Conservation (phyloP, 148 eudicot species). For the Polygonum maritimum region DNA sequence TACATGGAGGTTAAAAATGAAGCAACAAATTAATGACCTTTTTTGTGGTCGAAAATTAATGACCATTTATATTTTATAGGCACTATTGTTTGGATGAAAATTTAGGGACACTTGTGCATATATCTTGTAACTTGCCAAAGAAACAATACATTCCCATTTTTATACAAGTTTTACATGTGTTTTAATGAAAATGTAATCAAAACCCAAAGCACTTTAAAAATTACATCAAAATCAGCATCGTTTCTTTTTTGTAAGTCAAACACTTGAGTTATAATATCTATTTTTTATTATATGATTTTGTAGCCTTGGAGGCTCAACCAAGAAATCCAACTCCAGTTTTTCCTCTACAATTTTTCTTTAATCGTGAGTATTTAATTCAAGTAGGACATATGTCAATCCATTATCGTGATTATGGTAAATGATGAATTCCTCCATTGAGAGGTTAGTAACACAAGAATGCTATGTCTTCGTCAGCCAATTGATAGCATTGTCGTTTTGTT, state of each 20-base stretch:
- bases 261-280: not conserved
- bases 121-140: too few species aligned
- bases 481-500: not conserved
- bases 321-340: not conserved
- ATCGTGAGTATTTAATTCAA: not conserved
- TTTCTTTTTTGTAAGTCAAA: not conserved
- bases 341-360: not conserved
- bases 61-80: too few species aligned
- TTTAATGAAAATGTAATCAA: too few species aligned
- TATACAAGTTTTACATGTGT: too few species aligned
- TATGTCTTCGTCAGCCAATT: not conserved
- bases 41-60: too few species aligned
- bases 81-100: too few species aligned
- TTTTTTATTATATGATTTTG: not conserved
- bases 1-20: too few species aligned
- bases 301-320: not conserved
- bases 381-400: not conserved
- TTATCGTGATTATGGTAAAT: not conserved
- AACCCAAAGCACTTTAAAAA: too few species aligned
- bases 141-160: too few species aligned
- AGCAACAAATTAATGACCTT: too few species aligned
- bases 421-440: slow-evolving; percentile 4
- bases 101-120: too few species aligned
- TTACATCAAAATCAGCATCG: not conserved
- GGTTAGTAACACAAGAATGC: not conserved